Evolutionary conservation across 306 rosid genomes (phyloP).

Genomic region (Potentilla sterilis): DNA sequence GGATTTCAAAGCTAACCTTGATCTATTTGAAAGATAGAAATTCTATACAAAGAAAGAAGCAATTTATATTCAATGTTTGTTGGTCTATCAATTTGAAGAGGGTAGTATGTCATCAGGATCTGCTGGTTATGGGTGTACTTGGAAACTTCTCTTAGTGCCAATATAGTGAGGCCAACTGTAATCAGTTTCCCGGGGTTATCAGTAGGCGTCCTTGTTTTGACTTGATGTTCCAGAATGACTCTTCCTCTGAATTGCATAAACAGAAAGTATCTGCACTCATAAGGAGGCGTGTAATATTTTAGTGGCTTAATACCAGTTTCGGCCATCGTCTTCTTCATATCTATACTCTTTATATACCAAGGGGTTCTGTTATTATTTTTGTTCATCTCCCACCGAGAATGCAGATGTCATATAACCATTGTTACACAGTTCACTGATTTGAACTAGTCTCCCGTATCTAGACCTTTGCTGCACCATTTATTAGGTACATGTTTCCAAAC

Average conservation of each 20-base stretch:
- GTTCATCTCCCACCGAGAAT: slow-evolving; percentile 8
- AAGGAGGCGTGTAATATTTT: not conserved
- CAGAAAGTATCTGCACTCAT: slow-evolving; percentile 13
- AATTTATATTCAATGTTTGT: not conserved
- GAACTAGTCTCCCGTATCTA: slow-evolving; percentile 9
- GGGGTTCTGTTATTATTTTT: slow-evolving; percentile 17
- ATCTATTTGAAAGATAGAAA: not conserved
- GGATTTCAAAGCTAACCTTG: slow-evolving; percentile 4
- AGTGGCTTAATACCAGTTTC: slow-evolving; percentile 23
- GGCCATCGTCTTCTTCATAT: slow-evolving; percentile 22
- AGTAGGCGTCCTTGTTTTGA: not conserved
- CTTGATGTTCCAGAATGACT: slow-evolving; percentile 10
- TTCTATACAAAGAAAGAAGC: not conserved
- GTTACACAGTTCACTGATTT: slow-evolving; percentile 17
- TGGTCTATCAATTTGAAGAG: slow-evolving; percentile 2
- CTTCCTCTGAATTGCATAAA: slow-evolving; percentile 16
- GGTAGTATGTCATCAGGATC: not conserved
- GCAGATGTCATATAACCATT: slow-evolving; percentile 18
- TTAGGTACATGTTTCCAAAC: not conserved
- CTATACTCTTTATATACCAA: slow-evolving; percentile 20
- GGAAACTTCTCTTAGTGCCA: not conserved
- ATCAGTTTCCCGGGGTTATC: not conserved
- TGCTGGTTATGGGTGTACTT: not conserved
- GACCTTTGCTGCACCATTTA: not conserved
- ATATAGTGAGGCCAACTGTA: slow-evolving; percentile 4